Evolutionary conservation across 2,329 filamentous ascomycete species (phyloP).

Genomic region (Fusarium pseudocircinatum): DNA sequence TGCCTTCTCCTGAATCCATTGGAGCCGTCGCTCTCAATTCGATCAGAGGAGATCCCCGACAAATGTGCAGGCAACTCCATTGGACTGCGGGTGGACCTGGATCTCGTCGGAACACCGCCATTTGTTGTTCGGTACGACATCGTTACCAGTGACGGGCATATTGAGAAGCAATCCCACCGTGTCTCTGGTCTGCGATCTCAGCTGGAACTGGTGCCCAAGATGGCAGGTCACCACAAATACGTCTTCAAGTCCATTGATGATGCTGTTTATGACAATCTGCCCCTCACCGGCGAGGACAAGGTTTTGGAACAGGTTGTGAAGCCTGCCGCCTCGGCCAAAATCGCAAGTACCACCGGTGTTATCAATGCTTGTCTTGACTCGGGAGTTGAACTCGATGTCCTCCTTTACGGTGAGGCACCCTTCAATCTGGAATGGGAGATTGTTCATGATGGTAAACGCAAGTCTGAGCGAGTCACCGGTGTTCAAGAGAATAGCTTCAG

Average conservation of each 20-base stretch:
- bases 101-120: constrained; percentile 90
- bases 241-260: constrained; percentile 85
- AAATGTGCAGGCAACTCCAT: constrained; percentile 96
- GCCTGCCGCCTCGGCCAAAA: constrained; percentile 84
- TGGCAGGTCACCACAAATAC: constrained; percentile 88
- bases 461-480: constrained; percentile 70
- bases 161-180: constrained; percentile 62
- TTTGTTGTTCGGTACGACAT: constrained; percentile 86
- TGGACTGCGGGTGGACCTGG: constrained; percentile 86
- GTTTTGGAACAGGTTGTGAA: constrained; percentile 89
- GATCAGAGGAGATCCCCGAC: constrained; percentile 85
- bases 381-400: constrained; percentile 76
- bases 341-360: constrained; percentile 63
- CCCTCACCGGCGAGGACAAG: constrained; percentile 68
- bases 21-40: constrained; percentile 80
- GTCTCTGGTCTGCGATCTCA: constrained; percentile 82
- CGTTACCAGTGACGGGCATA: constrained; percentile 65
- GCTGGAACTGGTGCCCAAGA: constrained; percentile 81
- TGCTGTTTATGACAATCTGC: constrained; percentile 76
- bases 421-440: constrained; percentile 94
- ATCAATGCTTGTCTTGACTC: constrained; percentile 85
- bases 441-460: constrained; percentile 86
- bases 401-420: constrained; percentile 82
- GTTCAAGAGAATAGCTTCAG: constrained; percentile 72
- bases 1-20: constrained; percentile 92